phyloP scores from a whole-genome alignment of 345 rosid genomes.

The Populus alba region DNA sequence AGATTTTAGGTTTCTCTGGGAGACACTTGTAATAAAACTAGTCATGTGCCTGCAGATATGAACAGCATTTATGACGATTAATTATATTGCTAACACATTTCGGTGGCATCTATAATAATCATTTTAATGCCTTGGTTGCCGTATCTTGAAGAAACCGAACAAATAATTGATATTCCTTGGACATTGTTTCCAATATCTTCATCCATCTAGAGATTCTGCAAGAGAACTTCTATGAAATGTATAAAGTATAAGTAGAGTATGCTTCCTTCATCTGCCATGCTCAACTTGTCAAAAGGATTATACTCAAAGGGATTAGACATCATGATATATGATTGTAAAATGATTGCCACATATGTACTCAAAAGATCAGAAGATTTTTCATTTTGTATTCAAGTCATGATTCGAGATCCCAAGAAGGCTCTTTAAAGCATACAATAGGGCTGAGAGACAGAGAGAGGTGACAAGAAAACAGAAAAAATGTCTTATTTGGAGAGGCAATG shows the following conservation, averaged over 20 bases:
- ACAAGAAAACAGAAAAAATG: not conserved
- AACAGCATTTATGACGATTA: not conserved
- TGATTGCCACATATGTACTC: constrained; percentile 12
- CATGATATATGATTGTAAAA: not conserved
- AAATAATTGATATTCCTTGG: not conserved
- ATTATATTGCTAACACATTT: not conserved
- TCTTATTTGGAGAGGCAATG: not conserved
- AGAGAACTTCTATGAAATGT: not conserved
- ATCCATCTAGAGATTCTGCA: not conserved
- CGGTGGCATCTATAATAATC: not conserved
- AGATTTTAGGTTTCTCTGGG: not conserved
- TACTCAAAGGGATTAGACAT: not conserved
- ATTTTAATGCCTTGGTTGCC: not conserved
- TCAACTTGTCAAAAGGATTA: not conserved
- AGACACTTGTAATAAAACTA: not conserved
- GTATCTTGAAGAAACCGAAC: not conserved
- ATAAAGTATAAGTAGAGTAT: not conserved
- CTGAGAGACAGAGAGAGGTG: not conserved
- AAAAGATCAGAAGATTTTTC: not conserved
- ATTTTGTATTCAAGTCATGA: not conserved
- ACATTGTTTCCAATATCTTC: not conserved
- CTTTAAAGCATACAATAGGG: not conserved
- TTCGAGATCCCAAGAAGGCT: constrained; percentile 8
- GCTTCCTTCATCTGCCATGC: not conserved
- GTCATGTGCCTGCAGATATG: not conserved